Evolutionary conservation across 805 yeast species (phyloP).

Genomic region (Candida schatavii): DNA sequence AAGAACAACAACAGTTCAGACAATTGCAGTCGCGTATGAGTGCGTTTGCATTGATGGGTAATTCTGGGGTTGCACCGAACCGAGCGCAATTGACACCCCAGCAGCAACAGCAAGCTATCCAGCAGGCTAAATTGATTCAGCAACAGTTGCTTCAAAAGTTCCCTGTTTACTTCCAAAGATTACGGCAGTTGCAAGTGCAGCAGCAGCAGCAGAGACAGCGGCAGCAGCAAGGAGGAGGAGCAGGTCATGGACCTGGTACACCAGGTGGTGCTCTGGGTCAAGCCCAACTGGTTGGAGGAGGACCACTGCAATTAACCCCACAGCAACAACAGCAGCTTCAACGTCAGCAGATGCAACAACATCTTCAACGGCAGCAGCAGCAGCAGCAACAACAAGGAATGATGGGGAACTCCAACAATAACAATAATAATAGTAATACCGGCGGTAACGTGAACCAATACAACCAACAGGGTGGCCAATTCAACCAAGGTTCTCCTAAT

Average conservation of each 20-base stretch:
- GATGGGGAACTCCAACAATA: constrained; percentile 9
- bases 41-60: constrained; percentile 41
- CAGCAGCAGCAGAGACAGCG: constrained; percentile 21
- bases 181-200: constrained; percentile 33
- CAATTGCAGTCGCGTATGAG: constrained; percentile 39
- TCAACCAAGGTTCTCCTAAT: background rate
- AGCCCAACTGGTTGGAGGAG: background rate
- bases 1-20: constrained; percentile 41
- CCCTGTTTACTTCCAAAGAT: constrained; percentile 36
- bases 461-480: constrained; percentile 9
- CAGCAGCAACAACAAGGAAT: constrained; percentile 11
- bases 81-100: constrained; percentile 39
- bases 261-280: background rate
- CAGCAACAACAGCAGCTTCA: constrained; percentile 9
- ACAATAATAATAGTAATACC: constrained; percentile 10
- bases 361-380: constrained; percentile 12
- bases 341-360: constrained; percentile 9
- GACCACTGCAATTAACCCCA: constrained; percentile 8
- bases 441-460: constrained; percentile 8
- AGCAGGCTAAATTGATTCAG: constrained; percentile 38
- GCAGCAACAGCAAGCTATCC: constrained; percentile 44
- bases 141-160: constrained; percentile 36
- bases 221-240: constrained; percentile 5
- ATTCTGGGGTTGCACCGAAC: constrained; percentile 43
- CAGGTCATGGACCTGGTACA: background rate